phyloP scores from a whole-genome alignment of 1,284 basidiomycete genomes.

The Cystobasidium sp. region DNA sequence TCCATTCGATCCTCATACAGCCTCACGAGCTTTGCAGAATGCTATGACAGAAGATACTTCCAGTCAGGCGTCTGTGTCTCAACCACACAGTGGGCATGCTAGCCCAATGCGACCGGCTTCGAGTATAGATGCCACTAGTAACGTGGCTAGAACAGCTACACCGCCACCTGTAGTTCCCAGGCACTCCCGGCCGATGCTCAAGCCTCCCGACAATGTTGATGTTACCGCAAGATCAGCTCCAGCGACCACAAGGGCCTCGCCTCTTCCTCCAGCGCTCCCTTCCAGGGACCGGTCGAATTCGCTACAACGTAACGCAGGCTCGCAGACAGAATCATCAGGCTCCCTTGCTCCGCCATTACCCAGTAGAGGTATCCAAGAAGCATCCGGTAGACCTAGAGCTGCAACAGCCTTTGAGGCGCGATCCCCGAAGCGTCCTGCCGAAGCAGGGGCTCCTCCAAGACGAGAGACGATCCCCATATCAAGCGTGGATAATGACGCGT shows the following conservation, averaged over 20 bases:
- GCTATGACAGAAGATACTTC: background rate
- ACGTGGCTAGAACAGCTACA: background rate
- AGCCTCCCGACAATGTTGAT: no score
- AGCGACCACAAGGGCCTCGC: background rate
- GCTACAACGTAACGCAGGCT: background rate
- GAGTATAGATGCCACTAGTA: background rate
- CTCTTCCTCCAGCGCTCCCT: constrained; percentile 12
- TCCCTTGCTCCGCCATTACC: constrained; percentile 14
- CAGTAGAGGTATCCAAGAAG: background rate
- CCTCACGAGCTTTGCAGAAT: constrained; percentile 14
- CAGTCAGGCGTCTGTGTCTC: background rate
- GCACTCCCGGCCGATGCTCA: no score
- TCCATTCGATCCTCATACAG: constrained; percentile 2
- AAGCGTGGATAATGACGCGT: background rate
- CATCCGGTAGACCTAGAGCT: constrained; percentile 1
- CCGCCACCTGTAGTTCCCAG: background rate
- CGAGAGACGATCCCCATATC: constrained; percentile 12
- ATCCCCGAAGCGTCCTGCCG: background rate
- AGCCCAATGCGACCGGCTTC: background rate
- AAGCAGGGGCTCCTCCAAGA: background rate
- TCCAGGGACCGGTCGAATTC: constrained; percentile 8
- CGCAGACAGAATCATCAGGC: background rate
- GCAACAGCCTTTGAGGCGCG: background rate
- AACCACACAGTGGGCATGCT: background rate
- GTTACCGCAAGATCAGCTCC: background rate